Percentiles rank a stretch among this genome's conserved stretches.
phyloP scores from a whole-genome alignment of 148 eudicot species.

The Fallopia convolvulus region DNA sequence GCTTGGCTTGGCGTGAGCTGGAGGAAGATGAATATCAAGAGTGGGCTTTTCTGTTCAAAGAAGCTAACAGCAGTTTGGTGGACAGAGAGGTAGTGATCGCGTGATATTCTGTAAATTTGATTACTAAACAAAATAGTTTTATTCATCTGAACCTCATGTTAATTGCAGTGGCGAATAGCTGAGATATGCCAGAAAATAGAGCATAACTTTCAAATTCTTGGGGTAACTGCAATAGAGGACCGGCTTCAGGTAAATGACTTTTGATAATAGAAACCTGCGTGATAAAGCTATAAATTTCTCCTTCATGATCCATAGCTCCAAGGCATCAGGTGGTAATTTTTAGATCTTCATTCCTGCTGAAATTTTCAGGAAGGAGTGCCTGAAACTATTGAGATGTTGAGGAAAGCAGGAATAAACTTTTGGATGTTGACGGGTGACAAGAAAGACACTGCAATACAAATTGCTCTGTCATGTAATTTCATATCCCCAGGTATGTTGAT shows the following conservation, averaged over 20 bases:
- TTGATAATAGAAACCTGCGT: neutral
- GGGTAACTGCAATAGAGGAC: conserved; percentile 95
- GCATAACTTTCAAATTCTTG: conserved; percentile 76
- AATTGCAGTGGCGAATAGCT: conserved; percentile 87
- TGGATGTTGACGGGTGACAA: conserved; percentile 99
- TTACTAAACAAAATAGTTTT: neutral
- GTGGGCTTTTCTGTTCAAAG: conserved; percentile 85
- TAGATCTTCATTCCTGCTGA: neutral
- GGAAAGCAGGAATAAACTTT: conserved; percentile 95
- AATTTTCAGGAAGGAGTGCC: conserved; percentile 81
- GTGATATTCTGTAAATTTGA: neutral
- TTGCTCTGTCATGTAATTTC: conserved; percentile 94
- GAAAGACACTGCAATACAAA: conserved; percentile 90
- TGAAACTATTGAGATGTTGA: conserved; percentile 80
- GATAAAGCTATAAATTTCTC: neutral
- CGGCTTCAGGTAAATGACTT: conserved; percentile 60
- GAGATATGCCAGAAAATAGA: conserved; percentile 92
- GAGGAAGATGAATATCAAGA: conserved; percentile 76
- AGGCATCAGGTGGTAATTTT: neutral
- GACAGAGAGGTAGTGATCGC: conserved; percentile 78
- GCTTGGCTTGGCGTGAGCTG: conserved; percentile 90
- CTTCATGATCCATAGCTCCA: neutral
- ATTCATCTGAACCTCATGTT: conserved; percentile 1
- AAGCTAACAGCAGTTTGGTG: conserved; percentile 85
- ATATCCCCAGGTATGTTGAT: conserved; percentile 65